Base-by-base conservation (phyloP, 345 rosid species). In the Diplotaxis tenuifolia region DNA sequence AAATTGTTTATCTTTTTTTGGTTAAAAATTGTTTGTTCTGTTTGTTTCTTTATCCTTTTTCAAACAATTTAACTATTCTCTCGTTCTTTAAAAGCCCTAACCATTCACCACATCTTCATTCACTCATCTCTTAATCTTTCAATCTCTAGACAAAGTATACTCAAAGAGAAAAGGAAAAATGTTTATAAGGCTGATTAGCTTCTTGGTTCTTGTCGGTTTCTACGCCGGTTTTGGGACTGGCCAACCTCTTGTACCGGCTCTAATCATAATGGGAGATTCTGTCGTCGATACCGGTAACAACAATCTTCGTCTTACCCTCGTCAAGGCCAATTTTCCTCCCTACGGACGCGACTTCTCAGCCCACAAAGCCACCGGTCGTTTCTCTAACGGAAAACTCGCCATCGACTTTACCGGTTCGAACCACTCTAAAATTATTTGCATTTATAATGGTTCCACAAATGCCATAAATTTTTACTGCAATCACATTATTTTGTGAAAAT, bases 311-410 rank as follows among this genome's bases (percentile, higher is more conserved):
- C 72, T 68, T 63, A 89, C 85, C 5, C 83, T 89, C 49, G 71
- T 86, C 2, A 80, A 78, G 75, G 88, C 91, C 2, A 78, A 86
- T 25, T 82, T 82, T 25, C 86, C 83, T 65, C 90, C 88, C 8
- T 85, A 86, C 2, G 93, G 93, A 7, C 83, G 85, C 31, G 90
- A 88, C 34, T 90, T 90, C 84, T 74, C 67, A 76, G 79, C 82
- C 54, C 84, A 82, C 1, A 87, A 80, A 3, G 95, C 89, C 12
- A 83, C 88, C 5, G 89, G 92, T 28, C 82, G 95, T 78, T 91
- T 87, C 77, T 82, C 88, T 67, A 87, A 85, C 56, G 95, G 92
- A 6, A 74, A 71, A 38, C 62, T 85, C 52, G 80, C 86, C 11
- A 61, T 80, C 0, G 89, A 85, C 66, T 60, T 83, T 19, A 8